Evolutionary conservation across 139 green algal species (phyloP).

Genomic region (Closterium sp.): DNA sequence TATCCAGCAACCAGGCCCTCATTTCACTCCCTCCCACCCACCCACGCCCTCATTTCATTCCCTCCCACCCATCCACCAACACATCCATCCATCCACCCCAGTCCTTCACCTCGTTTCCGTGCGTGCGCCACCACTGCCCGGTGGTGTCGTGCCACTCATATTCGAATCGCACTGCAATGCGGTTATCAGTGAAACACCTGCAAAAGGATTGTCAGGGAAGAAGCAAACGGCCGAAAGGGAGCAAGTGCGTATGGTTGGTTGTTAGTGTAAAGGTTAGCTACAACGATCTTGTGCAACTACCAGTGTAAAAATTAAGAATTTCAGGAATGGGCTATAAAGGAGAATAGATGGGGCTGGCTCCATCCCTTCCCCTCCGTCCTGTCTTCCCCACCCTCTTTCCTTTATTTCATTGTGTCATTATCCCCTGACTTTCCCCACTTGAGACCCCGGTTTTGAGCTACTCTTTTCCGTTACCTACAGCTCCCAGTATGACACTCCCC

Average conservation of each 20-base stretch:
- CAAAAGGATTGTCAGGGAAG: neutral
- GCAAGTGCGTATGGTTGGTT: too few relatives aligned
- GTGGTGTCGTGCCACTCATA: constrained; percentile 65
- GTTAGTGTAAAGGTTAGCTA: too few relatives aligned
- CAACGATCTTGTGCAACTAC: neutral
- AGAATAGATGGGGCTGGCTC: too few relatives aligned
- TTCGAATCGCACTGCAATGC: constrained; percentile 66
- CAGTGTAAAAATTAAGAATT: neutral
- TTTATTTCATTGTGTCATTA: neutral
- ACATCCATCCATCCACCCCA: neutral
- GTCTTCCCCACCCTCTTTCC: neutral
- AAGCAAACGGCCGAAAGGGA: neutral
- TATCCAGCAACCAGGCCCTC: neutral
- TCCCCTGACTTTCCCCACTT: neutral
- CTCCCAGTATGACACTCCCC: neutral
- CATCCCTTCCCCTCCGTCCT: neutral
- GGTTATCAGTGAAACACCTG: constrained; percentile 52
- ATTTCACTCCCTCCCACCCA: constrained; percentile 3
- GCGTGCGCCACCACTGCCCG: constrained; percentile 60
- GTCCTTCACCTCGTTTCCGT: constrained; percentile 65
- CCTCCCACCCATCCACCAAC: neutral
- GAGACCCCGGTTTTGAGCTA: too few relatives aligned
- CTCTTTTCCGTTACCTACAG: neutral
- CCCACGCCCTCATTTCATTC: neutral
- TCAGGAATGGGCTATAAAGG: neutral